Base-by-base conservation (phyloP, 176 grass and related monocot genomes). In the Cocos nucifera region DNA sequence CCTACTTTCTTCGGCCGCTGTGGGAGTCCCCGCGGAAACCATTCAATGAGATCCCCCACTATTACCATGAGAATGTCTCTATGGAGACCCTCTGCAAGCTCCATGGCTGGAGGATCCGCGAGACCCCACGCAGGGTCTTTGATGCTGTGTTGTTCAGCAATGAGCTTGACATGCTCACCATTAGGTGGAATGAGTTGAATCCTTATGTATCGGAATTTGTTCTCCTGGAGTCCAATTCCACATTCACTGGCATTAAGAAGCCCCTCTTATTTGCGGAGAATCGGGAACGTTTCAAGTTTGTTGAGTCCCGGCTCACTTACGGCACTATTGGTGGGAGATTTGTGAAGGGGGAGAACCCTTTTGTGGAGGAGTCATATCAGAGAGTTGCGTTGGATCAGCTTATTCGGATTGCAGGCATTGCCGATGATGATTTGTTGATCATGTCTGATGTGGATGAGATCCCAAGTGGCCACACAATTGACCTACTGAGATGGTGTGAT, bases 371-470 rank as follows among this genome's bases (percentile, higher is more conserved):
- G 56, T 15, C 56, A 21, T 58, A 58, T 24, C 56, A 58, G 21
- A 12, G 56, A 24, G 56, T 58, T 21, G 56, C 56, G 4, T 16
- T 58, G 21, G 56, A 58, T 27, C 56, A 26, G 56, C 56, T 58
- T 17, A 58, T 58, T 16, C 4, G 56, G 21, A 58, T 58, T 2
- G 56, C 56, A 25, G 56, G 56, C 14, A 58, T 58, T 24, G 2
- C 22, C 16, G 56, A 58, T 28, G 56, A 58, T 28, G 56, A 58
- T 24, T 24, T 58, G 56, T 24, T 58, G 21, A 58, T 58, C 56
- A 58, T 58, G 56, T 58, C 56, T 22, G 56, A 58, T 58, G 56
- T 58, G 16, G 56, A 58, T 25, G 56, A 58, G 56, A 58, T 58
- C 15, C 25, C 56, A 26, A 44, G 35, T 44, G 35, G 35, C 10